These are phyloP conservation scores for Picochlorum sp. DNA, from an alignment of 139 green algal species.

Conservation along the genomic window DNA sequence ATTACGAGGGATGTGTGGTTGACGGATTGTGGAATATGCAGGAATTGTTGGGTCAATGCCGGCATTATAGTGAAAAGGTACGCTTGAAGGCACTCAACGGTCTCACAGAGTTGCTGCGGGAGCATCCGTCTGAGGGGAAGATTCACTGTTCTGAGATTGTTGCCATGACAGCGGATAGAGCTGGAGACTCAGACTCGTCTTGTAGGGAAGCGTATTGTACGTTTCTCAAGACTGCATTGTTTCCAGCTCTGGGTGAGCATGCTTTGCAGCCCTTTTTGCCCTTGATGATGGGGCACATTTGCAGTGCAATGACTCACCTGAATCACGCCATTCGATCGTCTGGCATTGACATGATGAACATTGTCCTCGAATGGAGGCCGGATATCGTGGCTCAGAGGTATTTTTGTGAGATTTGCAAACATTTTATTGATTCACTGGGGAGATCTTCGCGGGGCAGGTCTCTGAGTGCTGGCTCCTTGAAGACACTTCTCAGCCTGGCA, in stretches of 20 bases:
- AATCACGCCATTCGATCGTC: constrained; percentile 30
- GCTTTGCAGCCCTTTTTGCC: constrained; percentile 66
- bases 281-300: constrained; percentile 70
- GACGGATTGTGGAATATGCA: constrained; percentile 10
- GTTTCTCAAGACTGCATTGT: constrained; percentile 32
- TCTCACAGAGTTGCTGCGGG: constrained; percentile 53
- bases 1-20: no score
- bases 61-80: constrained; percentile 69
- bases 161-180: constrained; percentile 30
- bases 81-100: constrained; percentile 54
- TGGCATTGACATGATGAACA: constrained; percentile 50
- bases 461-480: constrained; percentile 47
- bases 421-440: constrained; percentile 55
- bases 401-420: constrained; percentile 37
- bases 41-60: constrained; percentile 67
- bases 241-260: constrained; percentile 38
- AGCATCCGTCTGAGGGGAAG: constrained; percentile 45
- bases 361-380: constrained; percentile 50
- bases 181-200: constrained; percentile 42
- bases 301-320: constrained; percentile 57
- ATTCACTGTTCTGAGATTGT: constrained; percentile 24
- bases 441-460: constrained; percentile 32
- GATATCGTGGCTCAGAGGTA: constrained; percentile 34
- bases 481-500: constrained; percentile 33
- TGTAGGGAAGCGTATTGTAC: constrained; percentile 44